These are phyloP conservation scores for Populus euphratica DNA, from an alignment of 345 rosid species.

Conservation along the genomic window DNA sequence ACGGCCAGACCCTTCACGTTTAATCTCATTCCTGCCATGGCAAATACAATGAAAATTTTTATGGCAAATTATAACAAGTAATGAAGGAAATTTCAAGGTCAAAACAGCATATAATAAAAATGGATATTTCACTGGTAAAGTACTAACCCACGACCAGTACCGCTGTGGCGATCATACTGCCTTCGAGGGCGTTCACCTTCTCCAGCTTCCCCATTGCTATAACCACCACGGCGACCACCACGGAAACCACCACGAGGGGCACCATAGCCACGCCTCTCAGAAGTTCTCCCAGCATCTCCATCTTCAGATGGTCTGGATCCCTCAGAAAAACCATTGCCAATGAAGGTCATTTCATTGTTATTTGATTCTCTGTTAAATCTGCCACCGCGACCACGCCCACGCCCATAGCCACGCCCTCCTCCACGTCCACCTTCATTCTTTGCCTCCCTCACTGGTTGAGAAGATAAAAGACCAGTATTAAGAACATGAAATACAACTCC, in stretches of 20 bases:
- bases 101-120: background rate
- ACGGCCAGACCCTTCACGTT: conserved; percentile 89
- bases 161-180: conserved; percentile 75
- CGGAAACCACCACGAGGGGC: conserved; percentile 64
- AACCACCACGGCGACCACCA: conserved; percentile 76
- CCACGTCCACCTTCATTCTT: conserved; percentile 68
- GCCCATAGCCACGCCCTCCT: conserved; percentile 42
- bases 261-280: conserved; percentile 55
- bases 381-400: conserved; percentile 54
- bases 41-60: background rate
- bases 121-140: background rate
- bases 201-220: conserved; percentile 52
- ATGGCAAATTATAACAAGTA: background rate
- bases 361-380: conserved; percentile 58
- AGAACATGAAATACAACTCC: background rate
- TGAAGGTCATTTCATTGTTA: conserved; percentile 36
- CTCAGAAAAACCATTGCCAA: conserved; percentile 55
- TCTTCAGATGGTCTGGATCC: conserved; percentile 62
- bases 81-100: background rate
- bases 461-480: background rate
- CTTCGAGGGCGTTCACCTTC: conserved; percentile 76
- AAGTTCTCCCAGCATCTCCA: conserved; percentile 52
- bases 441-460: conserved; percentile 61
- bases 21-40: conserved; percentile 56
- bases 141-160: conserved; percentile 93